These are phyloP conservation scores for Eucalyptus pauciflora DNA, from an alignment of 345 rosid species.

Conservation along the genomic window DNA sequence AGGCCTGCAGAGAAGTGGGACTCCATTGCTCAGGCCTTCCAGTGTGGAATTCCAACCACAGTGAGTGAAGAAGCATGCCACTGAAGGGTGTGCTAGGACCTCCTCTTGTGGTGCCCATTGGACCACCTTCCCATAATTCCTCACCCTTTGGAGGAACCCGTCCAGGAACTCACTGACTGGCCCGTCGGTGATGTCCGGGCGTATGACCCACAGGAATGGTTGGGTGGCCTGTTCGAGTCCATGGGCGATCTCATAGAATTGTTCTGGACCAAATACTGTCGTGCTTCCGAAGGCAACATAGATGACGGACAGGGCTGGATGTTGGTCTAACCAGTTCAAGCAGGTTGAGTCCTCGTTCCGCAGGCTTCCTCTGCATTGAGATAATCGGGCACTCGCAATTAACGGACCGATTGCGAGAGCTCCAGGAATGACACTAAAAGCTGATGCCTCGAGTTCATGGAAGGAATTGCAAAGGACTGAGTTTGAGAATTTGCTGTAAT, in stretches of 20 bases:
- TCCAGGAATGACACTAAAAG: background rate
- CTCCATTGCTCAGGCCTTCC: slow-evolving; percentile 8
- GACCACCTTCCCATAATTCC: background rate
- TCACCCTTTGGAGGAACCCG: slow-evolving; percentile 1
- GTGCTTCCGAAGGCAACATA: slow-evolving; percentile 45
- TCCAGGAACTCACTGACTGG: background rate
- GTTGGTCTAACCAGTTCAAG: slow-evolving; percentile 34
- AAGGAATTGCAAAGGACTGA: slow-evolving; percentile 3
- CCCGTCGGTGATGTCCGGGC: background rate
- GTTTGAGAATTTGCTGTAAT: background rate
- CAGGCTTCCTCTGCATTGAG: background rate
- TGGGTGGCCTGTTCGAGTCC: slow-evolving; percentile 10
- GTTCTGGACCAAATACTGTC: background rate
- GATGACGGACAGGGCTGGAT: slow-evolving; percentile 13
- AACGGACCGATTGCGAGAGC: slow-evolving; percentile 22
- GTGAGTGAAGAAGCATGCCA: slow-evolving; percentile 17
- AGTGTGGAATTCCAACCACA: slow-evolving; percentile 8
- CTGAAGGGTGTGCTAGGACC: slow-evolving; percentile 10
- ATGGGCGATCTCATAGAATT: slow-evolving; percentile 23
- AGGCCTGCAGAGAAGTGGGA: slow-evolving; percentile 28
- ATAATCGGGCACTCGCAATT: background rate
- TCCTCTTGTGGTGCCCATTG: slow-evolving; percentile 16
- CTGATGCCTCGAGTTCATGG: background rate
- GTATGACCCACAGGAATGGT: slow-evolving; percentile 26
- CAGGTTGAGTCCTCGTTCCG: slow-evolving; percentile 16